Conservation (phyloP, 2,329 filamentous ascomycete species). For the Epichloe hybrida region DNA sequence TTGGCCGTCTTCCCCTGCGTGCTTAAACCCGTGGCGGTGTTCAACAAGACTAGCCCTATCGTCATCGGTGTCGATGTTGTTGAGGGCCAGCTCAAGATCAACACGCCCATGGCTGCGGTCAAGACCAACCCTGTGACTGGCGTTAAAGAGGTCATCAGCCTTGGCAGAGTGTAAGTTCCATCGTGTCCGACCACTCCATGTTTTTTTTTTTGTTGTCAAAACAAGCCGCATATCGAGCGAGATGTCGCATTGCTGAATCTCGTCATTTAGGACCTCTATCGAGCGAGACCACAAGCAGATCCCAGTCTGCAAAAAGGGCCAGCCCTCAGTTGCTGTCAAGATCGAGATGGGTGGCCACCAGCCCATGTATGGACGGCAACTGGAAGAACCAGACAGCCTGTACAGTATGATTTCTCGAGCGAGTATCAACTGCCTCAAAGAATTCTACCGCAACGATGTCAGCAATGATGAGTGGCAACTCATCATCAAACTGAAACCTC, state of each 20-base stretch:
- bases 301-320: constrained; percentile 87
- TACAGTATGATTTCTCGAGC: constrained; percentile 79
- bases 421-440: constrained; percentile 90
- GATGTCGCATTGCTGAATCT: not conserved
- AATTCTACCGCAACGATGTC: constrained; percentile 83
- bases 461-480: constrained; percentile 87
- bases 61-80: constrained; percentile 89
- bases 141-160: constrained; percentile 65
- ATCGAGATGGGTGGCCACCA: constrained; percentile 89
- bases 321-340: constrained; percentile 95
- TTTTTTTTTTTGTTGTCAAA: not conserved
- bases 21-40: constrained; percentile 76
- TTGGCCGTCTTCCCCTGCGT: constrained; percentile 95
- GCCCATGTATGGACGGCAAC: constrained; percentile 84
- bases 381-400: constrained; percentile 79
- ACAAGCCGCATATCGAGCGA: not conserved
- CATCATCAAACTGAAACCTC: constrained; percentile 86
- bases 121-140: constrained; percentile 69
- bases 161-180: constrained; percentile 81
- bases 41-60: constrained; percentile 96
- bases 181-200: not conserved
- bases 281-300: constrained; percentile 97
- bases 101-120: constrained; percentile 81
- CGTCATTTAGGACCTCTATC: constrained; percentile 60
- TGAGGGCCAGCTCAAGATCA: constrained; percentile 75